phyloP scores from a whole-genome alignment of 371 early-diverging fungal species.

The Mortierella sp. region DNA sequence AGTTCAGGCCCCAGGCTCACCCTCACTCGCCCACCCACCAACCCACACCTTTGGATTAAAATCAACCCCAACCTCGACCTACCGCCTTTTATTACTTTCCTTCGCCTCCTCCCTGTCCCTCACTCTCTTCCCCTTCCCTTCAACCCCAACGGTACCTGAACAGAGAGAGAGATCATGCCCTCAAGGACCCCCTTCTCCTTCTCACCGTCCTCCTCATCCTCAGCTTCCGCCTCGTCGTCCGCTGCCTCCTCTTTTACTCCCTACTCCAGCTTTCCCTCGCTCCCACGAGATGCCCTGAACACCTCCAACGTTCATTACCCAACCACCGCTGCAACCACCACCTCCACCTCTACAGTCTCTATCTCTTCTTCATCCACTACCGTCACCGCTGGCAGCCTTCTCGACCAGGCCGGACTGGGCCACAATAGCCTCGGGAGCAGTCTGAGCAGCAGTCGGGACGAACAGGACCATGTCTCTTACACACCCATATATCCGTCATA shows the following conservation, averaged over 20 bases:
- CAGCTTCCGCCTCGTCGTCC: slow-evolving; percentile 29
- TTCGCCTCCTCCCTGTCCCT: background rate
- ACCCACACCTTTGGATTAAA: background rate
- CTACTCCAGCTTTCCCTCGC: slow-evolving; percentile 14
- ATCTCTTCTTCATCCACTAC: background rate
- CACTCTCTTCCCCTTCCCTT: background rate
- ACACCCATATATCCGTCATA: slow-evolving; percentile 50
- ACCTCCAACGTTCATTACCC: slow-evolving; percentile 3
- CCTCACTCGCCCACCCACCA: background rate
- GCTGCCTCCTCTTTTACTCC: slow-evolving; percentile 32
- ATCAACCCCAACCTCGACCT: background rate
- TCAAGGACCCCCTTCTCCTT: slow-evolving; percentile 31
- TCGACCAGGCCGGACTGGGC: slow-evolving; percentile 10
- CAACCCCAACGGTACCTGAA: background rate
- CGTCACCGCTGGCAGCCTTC: background rate
- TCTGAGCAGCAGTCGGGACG: slow-evolving; percentile 46
- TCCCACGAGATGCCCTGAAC: background rate
- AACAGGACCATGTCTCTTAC: slow-evolving; percentile 33
- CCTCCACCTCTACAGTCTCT: background rate
- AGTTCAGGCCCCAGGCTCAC: background rate
- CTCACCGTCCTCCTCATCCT: slow-evolving; percentile 33
- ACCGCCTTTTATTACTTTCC: background rate
- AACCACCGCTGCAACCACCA: background rate
- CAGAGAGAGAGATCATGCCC: slow-evolving; percentile 23
- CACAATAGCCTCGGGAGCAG: slow-evolving; percentile 31